Evolutionary conservation across 2,329 filamentous ascomycete species (phyloP).

Genomic region (Hymenoscyphus infarciens): DNA sequence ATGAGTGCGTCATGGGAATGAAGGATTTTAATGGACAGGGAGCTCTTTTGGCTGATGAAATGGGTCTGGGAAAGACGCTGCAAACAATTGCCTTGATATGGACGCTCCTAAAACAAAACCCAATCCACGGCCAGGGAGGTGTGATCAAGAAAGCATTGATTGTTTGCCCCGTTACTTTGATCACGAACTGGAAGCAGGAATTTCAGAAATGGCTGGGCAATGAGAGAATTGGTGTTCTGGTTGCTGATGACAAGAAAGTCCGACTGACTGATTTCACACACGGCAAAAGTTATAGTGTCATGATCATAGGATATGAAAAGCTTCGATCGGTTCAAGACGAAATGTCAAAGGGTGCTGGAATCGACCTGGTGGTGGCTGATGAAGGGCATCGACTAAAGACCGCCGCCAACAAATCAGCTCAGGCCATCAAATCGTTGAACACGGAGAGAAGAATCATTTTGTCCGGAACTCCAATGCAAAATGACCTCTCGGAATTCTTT

Average conservation of each 20-base stretch:
- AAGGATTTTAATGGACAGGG: conserved; percentile 62
- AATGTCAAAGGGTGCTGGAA: conserved; percentile 56
- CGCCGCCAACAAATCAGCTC: conserved; percentile 86
- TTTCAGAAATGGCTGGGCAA: conserved; percentile 72
- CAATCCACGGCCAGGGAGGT: conserved; percentile 49
- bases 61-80: conserved; percentile 71
- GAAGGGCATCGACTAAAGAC: conserved; percentile 98
- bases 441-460: conserved; percentile 46
- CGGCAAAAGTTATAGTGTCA: conserved; percentile 64
- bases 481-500: conserved; percentile 93
- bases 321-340: conserved; percentile 62
- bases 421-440: conserved; percentile 84
- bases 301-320: conserved; percentile 74
- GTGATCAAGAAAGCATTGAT: conserved; percentile 69
- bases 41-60: conserved; percentile 70
- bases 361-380: conserved; percentile 91
- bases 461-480: conserved; percentile 88
- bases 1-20: conserved; percentile 75
- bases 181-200: conserved; percentile 70
- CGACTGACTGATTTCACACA: conserved; percentile 65
- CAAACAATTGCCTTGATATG: conserved; percentile 69
- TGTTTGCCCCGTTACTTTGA: conserved; percentile 68
- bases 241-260: conserved; percentile 56
- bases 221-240: conserved; percentile 65
- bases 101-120: conserved; percentile 71